A percentile compares a stretch with the other conserved stretches of the same genome.
phyloP scores from a whole-genome alignment of 441 rosid species.

The Gossypium gossypioides region DNA sequence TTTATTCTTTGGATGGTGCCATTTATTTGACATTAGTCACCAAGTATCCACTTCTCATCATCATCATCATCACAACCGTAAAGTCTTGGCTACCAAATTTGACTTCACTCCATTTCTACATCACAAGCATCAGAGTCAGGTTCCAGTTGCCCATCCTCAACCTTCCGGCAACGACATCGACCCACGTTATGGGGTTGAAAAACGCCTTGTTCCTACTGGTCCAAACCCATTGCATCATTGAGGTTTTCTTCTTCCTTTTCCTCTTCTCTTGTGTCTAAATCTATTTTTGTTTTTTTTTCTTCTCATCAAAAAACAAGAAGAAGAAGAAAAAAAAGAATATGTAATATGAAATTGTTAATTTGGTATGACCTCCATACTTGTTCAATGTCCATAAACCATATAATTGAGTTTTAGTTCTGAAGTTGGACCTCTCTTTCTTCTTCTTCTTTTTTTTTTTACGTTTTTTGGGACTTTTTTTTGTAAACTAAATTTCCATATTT shows the following conservation, averaged over 20 bases:
- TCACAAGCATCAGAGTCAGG: conserved; percentile 6
- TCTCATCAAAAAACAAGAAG: not conserved
- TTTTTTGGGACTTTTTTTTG: not conserved
- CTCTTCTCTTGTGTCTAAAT: not conserved
- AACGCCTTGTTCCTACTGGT: conserved; percentile 68
- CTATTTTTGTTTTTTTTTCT: conserved; percentile 8
- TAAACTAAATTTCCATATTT: not conserved
- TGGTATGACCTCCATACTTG: conserved; percentile 21
- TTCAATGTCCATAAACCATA: conserved; percentile 5
- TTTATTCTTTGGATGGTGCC: conserved; percentile 13
- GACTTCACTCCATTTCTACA: conserved; percentile 40
- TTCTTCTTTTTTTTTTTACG: not conserved
- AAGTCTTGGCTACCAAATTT: conserved; percentile 25
- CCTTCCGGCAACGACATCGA: conserved; percentile 29
- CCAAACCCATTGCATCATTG: conserved; percentile 86
- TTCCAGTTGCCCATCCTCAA: not conserved
- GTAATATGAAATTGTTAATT: conserved; percentile 6
- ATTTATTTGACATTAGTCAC: not conserved
- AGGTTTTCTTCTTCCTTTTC: conserved; percentile 11
- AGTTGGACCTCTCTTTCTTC: not conserved
- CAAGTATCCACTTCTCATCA: not conserved
- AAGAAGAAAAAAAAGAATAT: not conserved
- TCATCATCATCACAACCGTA: conserved; percentile 15
- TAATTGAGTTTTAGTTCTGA: not conserved
- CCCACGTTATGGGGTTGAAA: conserved; percentile 38